Evolutionary conservation across 2,329 filamentous ascomycete species (phyloP).

Genomic region (Metarhizium robertsii): DNA sequence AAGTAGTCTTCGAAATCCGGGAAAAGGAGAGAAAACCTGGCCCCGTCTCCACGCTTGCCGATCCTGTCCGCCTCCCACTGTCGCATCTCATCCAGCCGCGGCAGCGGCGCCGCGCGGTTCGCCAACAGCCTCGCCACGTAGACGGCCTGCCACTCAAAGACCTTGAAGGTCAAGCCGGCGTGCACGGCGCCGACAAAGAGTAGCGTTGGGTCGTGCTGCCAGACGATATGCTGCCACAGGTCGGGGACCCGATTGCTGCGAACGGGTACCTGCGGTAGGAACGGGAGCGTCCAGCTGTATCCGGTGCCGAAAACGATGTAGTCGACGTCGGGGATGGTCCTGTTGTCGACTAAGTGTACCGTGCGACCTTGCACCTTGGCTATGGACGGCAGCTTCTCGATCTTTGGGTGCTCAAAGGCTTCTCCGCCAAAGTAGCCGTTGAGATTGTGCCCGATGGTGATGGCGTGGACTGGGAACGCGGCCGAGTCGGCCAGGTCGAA

Average conservation of each 20-base stretch:
- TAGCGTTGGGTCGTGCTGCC: slow-evolving; percentile 41
- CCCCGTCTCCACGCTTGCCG: slow-evolving; percentile 42
- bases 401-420: slow-evolving; percentile 50
- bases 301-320: slow-evolving; percentile 58
- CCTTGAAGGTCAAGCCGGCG: slow-evolving; percentile 54
- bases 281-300: slow-evolving; percentile 55
- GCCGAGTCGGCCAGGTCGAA: slow-evolving; percentile 39
- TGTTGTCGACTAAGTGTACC: slow-evolving; percentile 49
- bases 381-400: slow-evolving; percentile 38
- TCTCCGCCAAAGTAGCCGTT: slow-evolving; percentile 48
- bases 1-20: too few species aligned
- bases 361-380: slow-evolving; percentile 33
- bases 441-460: slow-evolving; percentile 36
- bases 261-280: slow-evolving; percentile 41
- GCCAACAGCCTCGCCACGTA: slow-evolving; percentile 49
- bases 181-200: slow-evolving; percentile 49
- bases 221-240: slow-evolving; percentile 37
- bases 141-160: slow-evolving; percentile 61
- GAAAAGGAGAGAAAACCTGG: slow-evolving; percentile 33
- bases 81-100: slow-evolving; percentile 33
- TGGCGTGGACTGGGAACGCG: slow-evolving; percentile 38
- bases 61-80: slow-evolving; percentile 50
- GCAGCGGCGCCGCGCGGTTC: slow-evolving; percentile 41
- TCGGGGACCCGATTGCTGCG: slow-evolving; percentile 32
- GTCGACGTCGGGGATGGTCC: slow-evolving; percentile 43